Base-by-base conservation (phyloP, 345 rosid genomes). In the Brassica juncea region DNA sequence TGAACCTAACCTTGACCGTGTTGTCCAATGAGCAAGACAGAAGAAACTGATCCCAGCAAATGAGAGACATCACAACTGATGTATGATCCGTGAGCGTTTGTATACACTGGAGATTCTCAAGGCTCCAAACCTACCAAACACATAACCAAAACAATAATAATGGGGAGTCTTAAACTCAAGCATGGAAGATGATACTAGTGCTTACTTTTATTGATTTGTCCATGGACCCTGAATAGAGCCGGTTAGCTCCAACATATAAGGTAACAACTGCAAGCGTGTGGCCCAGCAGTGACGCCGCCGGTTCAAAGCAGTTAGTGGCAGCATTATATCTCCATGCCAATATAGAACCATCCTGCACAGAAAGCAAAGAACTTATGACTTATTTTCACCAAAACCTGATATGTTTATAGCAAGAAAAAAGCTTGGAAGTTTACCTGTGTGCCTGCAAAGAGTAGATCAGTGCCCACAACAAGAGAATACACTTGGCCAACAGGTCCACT, bases 11-110 rank as follows among this genome's bases (percentile, higher is more conserved):
- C 94, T 93, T 95, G 80, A 93, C 81, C 62, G 97, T 91, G 84
- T 93, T 74, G 82, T 95, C 99, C 84, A 95, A 83, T 44, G 99
- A 95, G 66, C 99, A 93, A 61, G 98, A 95, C 77, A 93, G 82
- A 77, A 95, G 98, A 85, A 93, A 95, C 79, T 93, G 97, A 74
- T 95, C 99, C 99, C 98, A 95, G 85, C 99, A 96, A 71, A 93
- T 94, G 77, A 93, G 89, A 52, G 98, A 96, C 98, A 90, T 96
- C 55, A 96, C 97, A 19, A 96, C 97, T 16, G 90, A 80, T 64
- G 90, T 85, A 78, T 96, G 99, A 55, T 85, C 97, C 0, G 85
- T 84, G 70, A 93, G 84, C 1, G 93, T 88, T 84, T 96, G 98
- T 79, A 96, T 71, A 72, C 99, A 93, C 77, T 93, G 98, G 84